These are phyloP conservation scores for Calonectria crousiana DNA, from an alignment of 2,329 filamentous ascomycete genomes.

Conservation along the genomic window DNA sequence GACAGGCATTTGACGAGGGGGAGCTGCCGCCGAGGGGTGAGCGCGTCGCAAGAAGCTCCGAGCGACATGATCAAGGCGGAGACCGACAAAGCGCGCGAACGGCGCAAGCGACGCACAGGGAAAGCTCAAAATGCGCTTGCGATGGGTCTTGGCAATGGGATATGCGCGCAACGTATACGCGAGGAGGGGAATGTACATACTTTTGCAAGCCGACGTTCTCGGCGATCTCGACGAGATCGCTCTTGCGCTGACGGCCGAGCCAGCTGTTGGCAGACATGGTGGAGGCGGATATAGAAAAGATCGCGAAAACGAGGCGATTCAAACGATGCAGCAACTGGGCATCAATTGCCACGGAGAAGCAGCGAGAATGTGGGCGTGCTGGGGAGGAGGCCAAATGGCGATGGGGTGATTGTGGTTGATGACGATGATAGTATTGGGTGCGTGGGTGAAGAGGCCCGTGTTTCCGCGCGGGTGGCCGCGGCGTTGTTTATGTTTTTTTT, in stretches of 20 bases:
- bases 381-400: conserved; percentile 1
- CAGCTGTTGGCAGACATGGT: conserved; percentile 69
- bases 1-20: conserved; percentile 18
- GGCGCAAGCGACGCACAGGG: conserved; percentile 34
- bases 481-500: conserved; percentile 43
- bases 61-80: conserved; percentile 17
- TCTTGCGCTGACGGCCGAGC: conserved; percentile 86
- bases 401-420: conserved; percentile 22
- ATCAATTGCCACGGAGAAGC: conserved; percentile 14
- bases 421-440: conserved; percentile 27
- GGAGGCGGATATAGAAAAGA: conserved; percentile 30
- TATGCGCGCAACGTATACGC: conserved; percentile 18
- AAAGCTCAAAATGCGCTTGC: conserved; percentile 20
- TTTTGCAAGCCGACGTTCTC: conserved; percentile 77
- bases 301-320: conserved; percentile 44
- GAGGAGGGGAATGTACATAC: conserved; percentile 64
- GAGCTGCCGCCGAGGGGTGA: conserved; percentile 14
- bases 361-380: neutral
- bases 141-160: conserved; percentile 8
- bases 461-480: conserved; percentile 28
- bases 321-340: neutral
- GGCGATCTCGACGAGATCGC: conserved; percentile 80
- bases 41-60: conserved; percentile 36
- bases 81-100: conserved; percentile 1
- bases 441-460: conserved; percentile 26